A percentile compares a stretch with the other conserved stretches of the same genome.
Evolutionary conservation across 1,139 yeast species (phyloP).

Genomic region (Lodderomyces elongisporus): DNA sequence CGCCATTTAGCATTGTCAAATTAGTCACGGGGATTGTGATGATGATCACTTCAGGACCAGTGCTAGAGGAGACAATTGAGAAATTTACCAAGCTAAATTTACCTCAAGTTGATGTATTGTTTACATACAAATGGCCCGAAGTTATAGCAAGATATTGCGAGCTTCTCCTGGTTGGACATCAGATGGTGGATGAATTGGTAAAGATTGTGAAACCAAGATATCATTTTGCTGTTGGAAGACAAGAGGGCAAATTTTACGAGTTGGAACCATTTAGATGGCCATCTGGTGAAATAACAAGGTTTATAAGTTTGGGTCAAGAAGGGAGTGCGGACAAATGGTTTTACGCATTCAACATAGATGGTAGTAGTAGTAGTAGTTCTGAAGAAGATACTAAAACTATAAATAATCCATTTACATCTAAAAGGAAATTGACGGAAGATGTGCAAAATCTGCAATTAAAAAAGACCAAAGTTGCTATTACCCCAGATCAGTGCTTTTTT

Average conservation of each 20-base stretch:
- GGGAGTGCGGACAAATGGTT: constrained; percentile 63
- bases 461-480: constrained; percentile 29
- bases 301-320: constrained; percentile 58
- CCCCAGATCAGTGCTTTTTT: constrained; percentile 68
- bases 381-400: constrained; percentile 15
- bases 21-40: constrained; percentile 43
- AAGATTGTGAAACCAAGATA: constrained; percentile 51
- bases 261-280: constrained; percentile 56
- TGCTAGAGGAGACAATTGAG: constrained; percentile 16
- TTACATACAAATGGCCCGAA: constrained; percentile 61
- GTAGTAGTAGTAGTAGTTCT: background rate
- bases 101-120: constrained; percentile 44
- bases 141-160: constrained; percentile 36
- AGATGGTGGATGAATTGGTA: constrained; percentile 44
- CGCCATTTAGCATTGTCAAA: constrained; percentile 30
- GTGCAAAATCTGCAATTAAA: constrained; percentile 11
- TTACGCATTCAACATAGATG: constrained; percentile 52
- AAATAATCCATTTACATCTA: constrained; percentile 34
- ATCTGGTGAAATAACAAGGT: constrained; percentile 43
- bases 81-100: constrained; percentile 15
- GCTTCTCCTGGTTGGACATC: constrained; percentile 32
- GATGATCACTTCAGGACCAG: constrained; percentile 37
- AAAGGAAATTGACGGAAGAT: constrained; percentile 13
- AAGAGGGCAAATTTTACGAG: constrained; percentile 49
- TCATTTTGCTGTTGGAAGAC: constrained; percentile 56